Evolutionary conservation across 148 eudicot genomes (phyloP).

Genomic region (Polygonum maritimum): DNA sequence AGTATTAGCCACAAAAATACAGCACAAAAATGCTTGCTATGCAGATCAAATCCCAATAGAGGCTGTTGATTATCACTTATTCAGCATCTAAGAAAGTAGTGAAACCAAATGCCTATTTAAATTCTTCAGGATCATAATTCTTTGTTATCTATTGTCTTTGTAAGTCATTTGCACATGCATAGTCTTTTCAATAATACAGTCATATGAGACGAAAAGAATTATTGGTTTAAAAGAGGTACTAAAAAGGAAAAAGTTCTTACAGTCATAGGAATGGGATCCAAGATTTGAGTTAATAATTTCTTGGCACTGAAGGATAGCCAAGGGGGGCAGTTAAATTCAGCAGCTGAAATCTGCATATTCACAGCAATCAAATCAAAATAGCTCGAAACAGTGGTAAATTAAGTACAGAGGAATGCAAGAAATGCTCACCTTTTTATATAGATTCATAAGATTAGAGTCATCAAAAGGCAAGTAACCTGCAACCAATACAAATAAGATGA

Average conservation of each 20-base stretch:
- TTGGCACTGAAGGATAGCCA: conserved; percentile 84
- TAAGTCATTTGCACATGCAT: background rate
- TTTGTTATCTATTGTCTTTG: background rate
- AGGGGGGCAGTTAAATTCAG: conserved; percentile 90
- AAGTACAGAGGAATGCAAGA: conserved; percentile 14
- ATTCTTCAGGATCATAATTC: no score
- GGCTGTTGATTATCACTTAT: background rate
- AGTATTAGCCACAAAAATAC: background rate
- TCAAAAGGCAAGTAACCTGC: conserved; percentile 99
- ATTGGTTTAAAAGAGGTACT: background rate
- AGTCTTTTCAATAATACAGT: background rate
- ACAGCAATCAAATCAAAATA: conserved; percentile 4
- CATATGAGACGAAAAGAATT: background rate
- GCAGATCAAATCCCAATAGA: background rate
- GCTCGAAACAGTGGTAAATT: conserved; percentile 8
- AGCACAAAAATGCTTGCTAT: background rate
- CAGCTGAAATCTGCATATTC: conserved; percentile 63
- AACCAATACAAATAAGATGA: conserved; percentile 88
- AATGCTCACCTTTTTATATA: conserved; percentile 83
- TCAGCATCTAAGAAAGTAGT: no score
- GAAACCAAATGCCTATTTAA: no score
- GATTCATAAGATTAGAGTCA: conserved; percentile 87
- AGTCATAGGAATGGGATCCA: conserved; percentile 81
- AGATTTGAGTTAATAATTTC: conserved; percentile 68
- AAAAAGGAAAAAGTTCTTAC: conserved; percentile 28